These are phyloP conservation scores for Suillus alpinus DNA, from an alignment of 768 basidiomycete genomes.

Conservation along the genomic window DNA sequence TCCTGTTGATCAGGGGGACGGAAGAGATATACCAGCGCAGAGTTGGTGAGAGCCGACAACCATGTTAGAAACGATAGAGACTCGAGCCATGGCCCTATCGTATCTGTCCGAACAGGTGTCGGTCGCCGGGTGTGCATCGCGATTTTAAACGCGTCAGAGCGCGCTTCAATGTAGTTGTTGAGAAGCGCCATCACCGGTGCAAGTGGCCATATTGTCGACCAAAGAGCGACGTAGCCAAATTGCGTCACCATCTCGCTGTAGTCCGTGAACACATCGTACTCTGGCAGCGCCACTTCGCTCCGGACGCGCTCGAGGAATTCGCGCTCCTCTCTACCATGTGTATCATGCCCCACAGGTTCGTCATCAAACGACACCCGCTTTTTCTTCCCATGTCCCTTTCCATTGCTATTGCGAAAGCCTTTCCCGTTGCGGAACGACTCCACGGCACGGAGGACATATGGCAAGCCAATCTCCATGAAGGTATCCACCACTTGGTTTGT, in stretches of 20 bases:
- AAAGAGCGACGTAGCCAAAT: slow-evolving; percentile 89
- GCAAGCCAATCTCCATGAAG: slow-evolving; percentile 77
- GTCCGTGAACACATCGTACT: slow-evolving; percentile 80
- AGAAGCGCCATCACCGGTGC: slow-evolving; percentile 85
- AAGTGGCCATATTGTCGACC: slow-evolving; percentile 94
- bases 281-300: slow-evolving; percentile 73
- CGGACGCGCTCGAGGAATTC: slow-evolving; percentile 79
- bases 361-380: slow-evolving; percentile 75
- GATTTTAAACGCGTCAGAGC: slow-evolving; percentile 96
- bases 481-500: slow-evolving; percentile 84
- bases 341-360: slow-evolving; percentile 36
- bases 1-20: slow-evolving; percentile 39
- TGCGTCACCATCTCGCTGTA: slow-evolving; percentile 97
- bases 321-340: slow-evolving; percentile 57
- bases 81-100: slow-evolving; percentile 94
- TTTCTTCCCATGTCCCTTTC: slow-evolving; percentile 38
- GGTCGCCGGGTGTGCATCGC: slow-evolving; percentile 81
- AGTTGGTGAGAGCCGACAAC: slow-evolving; percentile 84
- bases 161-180: slow-evolving; percentile 90
- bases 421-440: slow-evolving; percentile 47
- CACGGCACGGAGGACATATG: slow-evolving; percentile 67
- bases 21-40: slow-evolving; percentile 91
- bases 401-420: slow-evolving; percentile 23
- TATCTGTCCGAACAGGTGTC: slow-evolving; percentile 82
- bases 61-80: slow-evolving; percentile 85